Evolutionary conservation across 2,329 filamentous ascomycete species (phyloP).

Genomic region (Colletotrichum sp.): DNA sequence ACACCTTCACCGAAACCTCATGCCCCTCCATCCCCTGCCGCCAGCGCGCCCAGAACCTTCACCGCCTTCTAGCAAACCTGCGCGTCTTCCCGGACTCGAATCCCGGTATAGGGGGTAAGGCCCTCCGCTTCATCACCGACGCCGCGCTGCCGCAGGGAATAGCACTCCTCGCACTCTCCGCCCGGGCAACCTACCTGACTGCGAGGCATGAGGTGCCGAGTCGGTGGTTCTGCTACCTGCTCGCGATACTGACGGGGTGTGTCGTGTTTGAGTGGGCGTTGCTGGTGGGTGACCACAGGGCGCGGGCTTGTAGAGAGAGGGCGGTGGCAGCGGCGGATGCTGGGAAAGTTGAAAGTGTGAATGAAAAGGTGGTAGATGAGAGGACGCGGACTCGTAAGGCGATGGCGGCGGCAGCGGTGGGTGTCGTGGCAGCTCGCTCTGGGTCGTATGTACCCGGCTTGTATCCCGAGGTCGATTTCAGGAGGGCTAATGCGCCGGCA

Average conservation of each 20-base stretch:
- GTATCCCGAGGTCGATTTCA: no score
- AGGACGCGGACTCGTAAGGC: neutral
- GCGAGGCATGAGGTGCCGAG: neutral
- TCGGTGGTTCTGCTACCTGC: neutral
- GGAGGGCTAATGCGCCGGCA: accelerated
- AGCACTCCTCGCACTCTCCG: neutral
- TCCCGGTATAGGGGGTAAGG: accelerated
- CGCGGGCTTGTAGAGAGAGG: neutral
- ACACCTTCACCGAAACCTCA: neutral
- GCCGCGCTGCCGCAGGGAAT: neutral
- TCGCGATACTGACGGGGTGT: neutral
- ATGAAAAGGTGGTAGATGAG: neutral
- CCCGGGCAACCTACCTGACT: neutral
- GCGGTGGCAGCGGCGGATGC: neutral
- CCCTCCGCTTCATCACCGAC: neutral
- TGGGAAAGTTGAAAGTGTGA: neutral
- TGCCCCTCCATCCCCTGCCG: neutral
- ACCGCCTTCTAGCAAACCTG: neutral
- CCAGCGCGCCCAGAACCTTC: neutral
- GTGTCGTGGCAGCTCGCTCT: no score
- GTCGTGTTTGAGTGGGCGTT: neutral
- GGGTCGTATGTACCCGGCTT: no score
- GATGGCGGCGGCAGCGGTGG: neutral
- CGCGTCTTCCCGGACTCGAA: neutral
- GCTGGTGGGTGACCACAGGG: neutral